A percentile compares a stretch with the other conserved stretches of the same genome.
Conservation (phyloP, 495 filamentous ascomycete species). For the Aspergillus olivimuriae region DNA sequence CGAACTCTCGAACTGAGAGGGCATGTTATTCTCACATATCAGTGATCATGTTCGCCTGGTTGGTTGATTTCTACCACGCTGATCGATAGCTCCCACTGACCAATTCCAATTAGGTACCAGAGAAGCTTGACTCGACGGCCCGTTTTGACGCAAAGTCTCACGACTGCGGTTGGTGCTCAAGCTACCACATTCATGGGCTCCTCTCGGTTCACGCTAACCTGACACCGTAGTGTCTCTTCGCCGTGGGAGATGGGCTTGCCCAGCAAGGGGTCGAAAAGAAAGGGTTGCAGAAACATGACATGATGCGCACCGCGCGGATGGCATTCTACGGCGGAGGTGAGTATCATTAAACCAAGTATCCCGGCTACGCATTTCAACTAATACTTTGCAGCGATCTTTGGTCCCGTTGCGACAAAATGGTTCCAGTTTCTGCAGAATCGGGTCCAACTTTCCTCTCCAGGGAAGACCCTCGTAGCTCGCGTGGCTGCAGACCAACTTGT, state of each 20-base stretch:
- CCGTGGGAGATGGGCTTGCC: constrained; percentile 5
- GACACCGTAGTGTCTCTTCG: constrained; percentile 2
- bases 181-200: not conserved
- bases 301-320: constrained; percentile 6
- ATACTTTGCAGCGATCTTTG: constrained; percentile 58
- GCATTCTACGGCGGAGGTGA: constrained; percentile 8
- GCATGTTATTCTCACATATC: not conserved
- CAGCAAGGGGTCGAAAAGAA: constrained; percentile 7
- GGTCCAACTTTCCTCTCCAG: constrained; percentile 28
- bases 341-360: not conserved
- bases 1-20: not conserved
- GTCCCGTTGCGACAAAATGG: constrained; percentile 75
- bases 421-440: constrained; percentile 61
- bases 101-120: constrained; percentile 5
- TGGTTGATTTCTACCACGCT: not conserved
- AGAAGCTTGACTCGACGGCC: constrained; percentile 5
- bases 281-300: constrained; percentile 4
- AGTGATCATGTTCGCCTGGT: constrained; percentile 7
- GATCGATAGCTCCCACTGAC: not conserved
- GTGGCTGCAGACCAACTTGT: constrained; percentile 68
- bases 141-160: constrained; percentile 7
- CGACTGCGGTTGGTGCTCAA: constrained; percentile 3
- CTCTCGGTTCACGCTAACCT: not conserved
- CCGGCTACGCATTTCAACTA: not conserved
- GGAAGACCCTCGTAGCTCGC: constrained; percentile 38